Conservation (phyloP, 306 rosid genomes). For the Dalbergia cochinchinensis region DNA sequence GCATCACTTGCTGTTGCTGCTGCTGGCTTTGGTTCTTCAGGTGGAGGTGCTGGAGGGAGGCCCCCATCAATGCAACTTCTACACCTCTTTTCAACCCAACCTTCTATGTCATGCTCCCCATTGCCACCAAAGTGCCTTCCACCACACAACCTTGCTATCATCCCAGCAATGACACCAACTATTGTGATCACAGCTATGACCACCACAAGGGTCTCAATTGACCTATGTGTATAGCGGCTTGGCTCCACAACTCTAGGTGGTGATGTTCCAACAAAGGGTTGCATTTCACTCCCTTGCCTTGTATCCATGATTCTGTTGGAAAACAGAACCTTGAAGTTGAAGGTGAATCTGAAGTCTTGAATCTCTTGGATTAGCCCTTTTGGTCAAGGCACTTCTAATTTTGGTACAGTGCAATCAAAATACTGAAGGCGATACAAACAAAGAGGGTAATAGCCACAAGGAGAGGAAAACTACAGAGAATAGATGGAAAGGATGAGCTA, state of each 20-base stretch:
- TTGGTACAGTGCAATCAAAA: background rate
- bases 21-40: slow-evolving; percentile 60
- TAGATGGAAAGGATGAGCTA: slow-evolving; percentile 22
- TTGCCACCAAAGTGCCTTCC: slow-evolving; percentile 76
- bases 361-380: slow-evolving; percentile 15
- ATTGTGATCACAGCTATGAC: slow-evolving; percentile 79
- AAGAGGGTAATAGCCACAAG: background rate
- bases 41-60: slow-evolving; percentile 51
- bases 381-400: slow-evolving; percentile 1
- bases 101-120: slow-evolving; percentile 86
- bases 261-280: slow-evolving; percentile 48
- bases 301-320: slow-evolving; percentile 42
- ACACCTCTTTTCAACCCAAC: slow-evolving; percentile 85
- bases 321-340: slow-evolving; percentile 4
- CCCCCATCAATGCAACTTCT: slow-evolving; percentile 86
- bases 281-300: slow-evolving; percentile 54
- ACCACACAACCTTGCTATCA: slow-evolving; percentile 78
- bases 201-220: slow-evolving; percentile 82
- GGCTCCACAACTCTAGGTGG: slow-evolving; percentile 52
- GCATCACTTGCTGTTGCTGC: slow-evolving; percentile 46
- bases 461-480: slow-evolving; percentile 29
- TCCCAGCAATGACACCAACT: slow-evolving; percentile 76
- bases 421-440: slow-evolving; percentile 9
- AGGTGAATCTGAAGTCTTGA: slow-evolving; percentile 3
- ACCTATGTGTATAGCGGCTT: slow-evolving; percentile 55